These are phyloP conservation scores for Cladophialophora immunda DNA, from an alignment of 2,329 filamentous ascomycete species.

Conservation along the genomic window DNA sequence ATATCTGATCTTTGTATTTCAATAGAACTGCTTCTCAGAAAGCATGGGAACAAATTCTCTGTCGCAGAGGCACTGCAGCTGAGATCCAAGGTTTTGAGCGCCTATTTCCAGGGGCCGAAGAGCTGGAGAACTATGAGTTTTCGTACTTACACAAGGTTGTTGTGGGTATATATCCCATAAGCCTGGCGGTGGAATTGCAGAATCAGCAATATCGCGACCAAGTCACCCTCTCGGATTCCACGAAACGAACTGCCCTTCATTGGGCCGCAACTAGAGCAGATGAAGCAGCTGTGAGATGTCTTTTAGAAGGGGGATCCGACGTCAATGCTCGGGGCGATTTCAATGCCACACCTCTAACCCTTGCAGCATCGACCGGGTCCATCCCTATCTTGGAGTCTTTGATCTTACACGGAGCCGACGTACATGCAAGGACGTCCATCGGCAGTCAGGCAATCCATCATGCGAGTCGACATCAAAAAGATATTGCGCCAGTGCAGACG, in stretches of 20 bases:
- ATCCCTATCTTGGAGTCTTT: background rate
- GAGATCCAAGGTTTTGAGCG: background rate
- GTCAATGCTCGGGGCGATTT: background rate
- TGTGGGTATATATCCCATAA: background rate
- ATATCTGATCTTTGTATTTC: background rate
- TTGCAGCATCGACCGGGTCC: background rate
- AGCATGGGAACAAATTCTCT: slow-evolving; percentile 3
- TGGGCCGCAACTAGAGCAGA: slow-evolving; percentile 14
- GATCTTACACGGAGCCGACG: background rate
- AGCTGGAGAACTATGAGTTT: background rate
- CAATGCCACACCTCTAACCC: background rate
- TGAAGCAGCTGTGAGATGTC: background rate
- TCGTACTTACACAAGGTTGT: background rate
- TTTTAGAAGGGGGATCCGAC: background rate
- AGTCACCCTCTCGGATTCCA: background rate
- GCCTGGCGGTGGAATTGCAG: background rate
- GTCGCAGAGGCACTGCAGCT: background rate
- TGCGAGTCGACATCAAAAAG: background rate
- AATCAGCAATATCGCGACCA: background rate
- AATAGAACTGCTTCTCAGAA: background rate
- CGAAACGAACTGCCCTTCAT: slow-evolving; percentile 16
- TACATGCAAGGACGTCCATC: background rate
- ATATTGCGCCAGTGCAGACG: background rate
- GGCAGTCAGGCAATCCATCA: background rate
- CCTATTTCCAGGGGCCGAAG: background rate